Evolutionary conservation across 192 early-diverging fungal genomes (phyloP), one percentile per base, ranked within the genome.

Genomic region (Coemansia sp.): DNA sequence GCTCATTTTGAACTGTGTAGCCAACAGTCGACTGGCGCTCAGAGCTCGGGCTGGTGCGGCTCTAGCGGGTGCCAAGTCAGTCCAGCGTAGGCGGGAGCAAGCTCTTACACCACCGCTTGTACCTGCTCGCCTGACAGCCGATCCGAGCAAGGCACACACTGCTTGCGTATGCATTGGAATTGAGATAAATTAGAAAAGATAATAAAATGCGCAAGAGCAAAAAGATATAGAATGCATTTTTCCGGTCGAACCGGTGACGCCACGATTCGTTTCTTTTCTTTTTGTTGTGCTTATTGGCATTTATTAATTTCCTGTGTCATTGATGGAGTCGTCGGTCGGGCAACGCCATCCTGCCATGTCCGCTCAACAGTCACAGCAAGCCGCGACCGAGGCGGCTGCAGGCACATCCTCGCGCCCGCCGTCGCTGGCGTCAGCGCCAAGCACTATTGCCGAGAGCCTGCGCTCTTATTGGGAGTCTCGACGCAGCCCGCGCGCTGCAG

Each of bases 381-480:
- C 46, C 0, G 42, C 59, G 14, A 52, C 60, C 3, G 58, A 43
- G 18, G 56, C 35, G 7, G 10, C 36, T 1, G 67, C 66, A 43
- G 38, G 48, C 10, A 39, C 36, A n/a, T 43, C 17, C 43, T 68
- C 75, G 9, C 68, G 74, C 14, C 52, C 67, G 14, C 62, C 74
- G 8, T 76, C 74, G 22, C 34, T 62, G 17, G 62, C 62, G 5
- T 77, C 75, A 9, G 68, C 68, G 17, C 75, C 75, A 18, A 72
- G 75, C 62, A 77, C 68, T 18, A 34, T 77, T 21, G 75, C 75
- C 17, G 75, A 68, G 42, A 72, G 75, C 40, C 58, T 77, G 39
- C 68, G 75, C 19, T 77, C 75, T 8, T 77, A 68, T 50, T 77
- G 75, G 75, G 67, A 70, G 60, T 58, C 69, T 10, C 68, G 75